Percentiles rank a stretch among this genome's conserved stretches.
These are phyloP conservation scores for Tricladium varicosporioides DNA, from an alignment of 2,329 filamentous ascomycete genomes.

Conservation along the genomic window DNA sequence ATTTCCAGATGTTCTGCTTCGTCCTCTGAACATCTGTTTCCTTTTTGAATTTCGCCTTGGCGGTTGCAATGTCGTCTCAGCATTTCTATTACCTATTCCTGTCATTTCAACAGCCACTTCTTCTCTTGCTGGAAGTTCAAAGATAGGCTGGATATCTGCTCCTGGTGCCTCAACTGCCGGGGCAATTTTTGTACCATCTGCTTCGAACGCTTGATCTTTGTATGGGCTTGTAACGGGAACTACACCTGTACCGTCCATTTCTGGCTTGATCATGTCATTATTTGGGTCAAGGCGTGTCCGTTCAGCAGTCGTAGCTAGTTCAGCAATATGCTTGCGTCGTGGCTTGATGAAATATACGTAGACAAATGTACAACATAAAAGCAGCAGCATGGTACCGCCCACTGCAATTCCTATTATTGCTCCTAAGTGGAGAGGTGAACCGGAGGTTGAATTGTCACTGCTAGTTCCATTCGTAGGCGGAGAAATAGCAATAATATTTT, in stretches of 20 bases:
- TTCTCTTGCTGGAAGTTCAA: constrained; percentile 7
- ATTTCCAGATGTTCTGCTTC: not conserved
- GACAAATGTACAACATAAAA: not conserved
- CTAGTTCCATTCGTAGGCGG: constrained; percentile 25
- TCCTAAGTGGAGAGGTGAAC: not conserved
- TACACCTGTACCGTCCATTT: constrained; percentile 2
- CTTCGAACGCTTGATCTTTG: not conserved
- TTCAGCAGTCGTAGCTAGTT: not conserved
- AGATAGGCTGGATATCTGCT: not conserved
- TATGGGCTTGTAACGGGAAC: not conserved
- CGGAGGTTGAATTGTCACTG: no score
- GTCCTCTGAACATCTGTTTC: not conserved
- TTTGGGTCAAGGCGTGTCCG: not conserved
- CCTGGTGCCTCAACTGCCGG: not conserved
- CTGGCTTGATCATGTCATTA: constrained; percentile 2
- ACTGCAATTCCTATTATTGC: constrained; percentile 18
- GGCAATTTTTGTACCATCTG: not conserved
- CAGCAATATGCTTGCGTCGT: not conserved
- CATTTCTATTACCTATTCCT: not conserved
- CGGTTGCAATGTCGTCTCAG: no score
- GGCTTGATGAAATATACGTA: constrained; percentile 3
- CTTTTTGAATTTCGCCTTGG: not conserved
- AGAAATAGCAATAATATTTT: constrained; percentile 15
- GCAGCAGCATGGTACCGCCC: not conserved
- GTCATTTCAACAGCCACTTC: constrained; percentile 10